Base-by-base conservation (phyloP, 805 yeast species). In the Suhomyces faveliae region DNA sequence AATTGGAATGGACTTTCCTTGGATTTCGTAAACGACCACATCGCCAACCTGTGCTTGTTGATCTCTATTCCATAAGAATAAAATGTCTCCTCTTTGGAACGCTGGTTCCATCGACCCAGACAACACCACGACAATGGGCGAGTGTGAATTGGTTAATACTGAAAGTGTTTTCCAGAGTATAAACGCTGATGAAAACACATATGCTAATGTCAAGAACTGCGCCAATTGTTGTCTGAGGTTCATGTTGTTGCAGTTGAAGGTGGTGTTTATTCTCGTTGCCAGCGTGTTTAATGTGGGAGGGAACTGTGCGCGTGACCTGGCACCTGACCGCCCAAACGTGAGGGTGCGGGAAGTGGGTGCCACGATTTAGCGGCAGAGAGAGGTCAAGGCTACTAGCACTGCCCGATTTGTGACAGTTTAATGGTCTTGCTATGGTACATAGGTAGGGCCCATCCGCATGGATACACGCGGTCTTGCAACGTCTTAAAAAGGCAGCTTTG, bases 101-200 rank as follows among this genome's bases (percentile, higher is more conserved):
- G 99, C 99, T 2, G 99, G 99, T 66, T 94, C 99, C 99, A 94
- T 94, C 2, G 98, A 92, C 5, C 99, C 99, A 1, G 98, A 90
- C 42, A 94, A 79, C 8, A 94, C 99, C 23, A 94, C 99, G 17
- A 94, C 99, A 20, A 94, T 82, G 17, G 99, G 99, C 1, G 97
- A 88, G 51, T 88, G 84, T 0, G 97, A 83, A 67, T 89, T 83
- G 9, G 97, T 77, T 1, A 83, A 73, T 3, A 92, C 72, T 1
- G 89, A 81, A 12, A 92, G 73, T 0, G 87, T 80, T 62, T 89
- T 89, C 96, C 97, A 94, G 51, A 89, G 81, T 79, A 94, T 87
- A 67, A 83, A 94, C 0, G 98, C 96, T 0, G 96, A 83, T 9
- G 96, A 79, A 49, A 90, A 77, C 39, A 89, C 91, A 72, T 88